phyloP scores from a whole-genome alignment of 169 alveolate species.

The Plasmodium gallinaceum region DNA sequence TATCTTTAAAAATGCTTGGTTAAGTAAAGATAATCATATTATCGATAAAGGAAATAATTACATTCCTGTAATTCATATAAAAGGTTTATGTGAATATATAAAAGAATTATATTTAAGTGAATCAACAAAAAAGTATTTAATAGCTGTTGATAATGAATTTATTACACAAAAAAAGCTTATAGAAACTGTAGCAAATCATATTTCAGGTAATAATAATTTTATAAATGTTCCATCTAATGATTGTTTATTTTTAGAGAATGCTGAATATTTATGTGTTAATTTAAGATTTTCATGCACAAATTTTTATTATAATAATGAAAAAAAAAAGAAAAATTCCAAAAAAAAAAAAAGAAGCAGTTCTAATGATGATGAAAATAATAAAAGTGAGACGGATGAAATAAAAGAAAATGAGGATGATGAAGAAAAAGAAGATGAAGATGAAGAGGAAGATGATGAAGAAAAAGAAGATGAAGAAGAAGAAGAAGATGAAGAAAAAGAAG shows the following conservation, averaged over 20 bases:
- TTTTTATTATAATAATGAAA: neutral
- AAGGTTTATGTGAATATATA: conserved; percentile 48
- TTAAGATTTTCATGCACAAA: conserved; percentile 33
- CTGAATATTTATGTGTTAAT: conserved; percentile 46
- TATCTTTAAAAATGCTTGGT: conserved; percentile 65
- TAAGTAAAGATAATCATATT: conserved; percentile 36
- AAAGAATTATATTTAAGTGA: conserved; percentile 15
- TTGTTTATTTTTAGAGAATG: conserved; percentile 19
- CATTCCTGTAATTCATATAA: conserved; percentile 50
- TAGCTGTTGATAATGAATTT: conserved; percentile 52
- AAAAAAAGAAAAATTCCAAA: neutral
- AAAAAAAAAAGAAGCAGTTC: neutral
- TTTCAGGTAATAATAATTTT: conserved; percentile 35
- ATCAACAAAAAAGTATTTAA: conserved; percentile 11
- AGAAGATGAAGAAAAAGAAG: neutral
- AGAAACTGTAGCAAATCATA: conserved; percentile 19
- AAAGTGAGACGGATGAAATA: neutral
- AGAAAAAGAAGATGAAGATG: neutral
- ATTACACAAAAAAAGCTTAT: conserved; percentile 42
- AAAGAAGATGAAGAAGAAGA: neutral
- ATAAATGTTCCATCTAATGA: conserved; percentile 26
- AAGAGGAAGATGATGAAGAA: neutral
- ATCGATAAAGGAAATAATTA: conserved; percentile 48
- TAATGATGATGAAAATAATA: neutral
- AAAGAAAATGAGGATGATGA: neutral